phyloP scores from a whole-genome alignment of 805 yeast species.

The Wickerhamomyces kurtzmanii region DNA sequence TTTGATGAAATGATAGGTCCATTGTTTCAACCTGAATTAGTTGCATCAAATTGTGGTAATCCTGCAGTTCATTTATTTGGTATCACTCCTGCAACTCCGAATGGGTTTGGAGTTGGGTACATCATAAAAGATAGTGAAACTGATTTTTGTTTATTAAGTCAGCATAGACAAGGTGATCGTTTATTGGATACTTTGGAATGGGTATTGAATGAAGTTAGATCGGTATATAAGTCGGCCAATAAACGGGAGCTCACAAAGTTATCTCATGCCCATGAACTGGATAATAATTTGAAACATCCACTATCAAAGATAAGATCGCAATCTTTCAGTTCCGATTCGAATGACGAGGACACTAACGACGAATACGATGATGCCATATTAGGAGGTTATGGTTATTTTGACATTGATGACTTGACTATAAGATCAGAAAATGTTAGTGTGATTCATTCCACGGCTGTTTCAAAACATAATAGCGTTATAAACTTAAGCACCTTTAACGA shows the following conservation, averaged over 20 bases:
- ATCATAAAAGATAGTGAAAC: conserved; percentile 76
- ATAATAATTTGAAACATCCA: conserved; percentile 17
- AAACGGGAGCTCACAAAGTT: no score
- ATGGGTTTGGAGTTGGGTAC: conserved; percentile 91
- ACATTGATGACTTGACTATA: conserved; percentile 53
- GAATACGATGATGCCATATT: conserved; percentile 24
- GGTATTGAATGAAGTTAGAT: conserved; percentile 51
- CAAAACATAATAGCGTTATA: conserved; percentile 7
- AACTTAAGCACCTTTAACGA: conserved; percentile 5
- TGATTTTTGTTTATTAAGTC: conserved; percentile 76
- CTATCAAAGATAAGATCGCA: background rate
- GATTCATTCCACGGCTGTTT: conserved; percentile 2
- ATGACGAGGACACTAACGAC: conserved; percentile 2
- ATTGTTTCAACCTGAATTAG: conserved; percentile 28
- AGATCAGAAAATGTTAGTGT: conserved; percentile 31
- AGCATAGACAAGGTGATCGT: conserved; percentile 77
- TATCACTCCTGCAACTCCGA: conserved; percentile 79
- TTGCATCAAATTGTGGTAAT: conserved; percentile 81
- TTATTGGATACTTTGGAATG: conserved; percentile 65
- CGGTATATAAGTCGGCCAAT: conserved; percentile 25
- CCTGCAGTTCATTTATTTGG: conserved; percentile 84
- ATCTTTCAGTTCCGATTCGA: background rate
- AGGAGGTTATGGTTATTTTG: conserved; percentile 78
- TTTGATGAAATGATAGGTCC: conserved; percentile 30
- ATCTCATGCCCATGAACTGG: conserved; percentile 23